These are phyloP conservation scores for Aspergillus texensis DNA, from an alignment of 2,329 filamentous ascomycete species.

Conservation along the genomic window DNA sequence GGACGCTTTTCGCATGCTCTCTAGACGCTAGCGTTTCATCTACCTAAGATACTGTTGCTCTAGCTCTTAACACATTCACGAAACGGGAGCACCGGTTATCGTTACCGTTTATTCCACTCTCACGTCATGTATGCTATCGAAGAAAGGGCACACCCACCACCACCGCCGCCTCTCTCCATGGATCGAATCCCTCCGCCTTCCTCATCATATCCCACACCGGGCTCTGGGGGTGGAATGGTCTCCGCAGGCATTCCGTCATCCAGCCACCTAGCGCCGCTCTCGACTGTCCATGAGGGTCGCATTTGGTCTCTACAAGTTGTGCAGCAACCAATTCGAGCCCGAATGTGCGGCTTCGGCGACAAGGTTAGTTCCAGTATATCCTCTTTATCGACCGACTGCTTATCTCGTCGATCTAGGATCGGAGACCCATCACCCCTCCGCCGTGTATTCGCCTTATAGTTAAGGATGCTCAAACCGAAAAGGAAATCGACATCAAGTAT, in stretches of 20 bases:
- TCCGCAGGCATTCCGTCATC: conserved; percentile 31
- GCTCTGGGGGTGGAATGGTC: conserved; percentile 34
- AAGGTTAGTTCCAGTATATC: conserved; percentile 63
- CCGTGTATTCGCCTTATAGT: conserved; percentile 87
- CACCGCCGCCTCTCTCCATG: conserved; percentile 43
- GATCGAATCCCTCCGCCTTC: conserved; percentile 42
- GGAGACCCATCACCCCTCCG: conserved; percentile 91
- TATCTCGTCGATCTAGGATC: conserved; percentile 63
- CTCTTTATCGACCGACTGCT: conserved; percentile 8
- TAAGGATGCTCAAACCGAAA: conserved; percentile 70
- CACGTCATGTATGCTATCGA: conserved; percentile 41
- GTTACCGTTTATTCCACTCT: conserved; percentile 17
- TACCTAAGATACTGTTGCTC: background rate
- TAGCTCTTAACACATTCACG: too few species aligned
- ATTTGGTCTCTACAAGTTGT: conserved; percentile 71
- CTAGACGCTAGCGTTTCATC: background rate
- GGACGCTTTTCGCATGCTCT: conserved; percentile 8
- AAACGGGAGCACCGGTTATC: background rate
- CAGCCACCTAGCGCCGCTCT: conserved; percentile 42
- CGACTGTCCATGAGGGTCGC: conserved; percentile 46
- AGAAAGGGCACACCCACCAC: conserved; percentile 40
- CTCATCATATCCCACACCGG: conserved; percentile 39
- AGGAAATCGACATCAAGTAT: conserved; percentile 83
- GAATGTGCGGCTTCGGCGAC: conserved; percentile 99
- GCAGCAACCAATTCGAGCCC: conserved; percentile 88